Evolutionary conservation across 768 basidiomycete species (phyloP).

Genomic region (Hirschioporus abietinus): DNA sequence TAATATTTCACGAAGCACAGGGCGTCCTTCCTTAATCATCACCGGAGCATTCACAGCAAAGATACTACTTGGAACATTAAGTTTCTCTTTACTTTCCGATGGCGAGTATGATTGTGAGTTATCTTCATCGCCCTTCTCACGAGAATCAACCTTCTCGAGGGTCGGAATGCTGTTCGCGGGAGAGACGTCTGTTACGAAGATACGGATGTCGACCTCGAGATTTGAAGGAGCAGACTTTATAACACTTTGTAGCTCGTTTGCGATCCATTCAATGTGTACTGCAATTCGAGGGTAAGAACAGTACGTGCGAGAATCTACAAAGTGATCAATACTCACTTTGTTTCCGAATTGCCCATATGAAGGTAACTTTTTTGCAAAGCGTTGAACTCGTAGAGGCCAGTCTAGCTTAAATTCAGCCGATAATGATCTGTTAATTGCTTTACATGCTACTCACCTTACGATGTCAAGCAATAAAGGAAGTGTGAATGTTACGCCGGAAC

Average conservation of each 20-base stretch:
- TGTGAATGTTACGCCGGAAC: background rate
- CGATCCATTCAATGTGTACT: background rate
- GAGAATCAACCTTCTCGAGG: conserved; percentile 10
- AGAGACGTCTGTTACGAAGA: conserved; percentile 33
- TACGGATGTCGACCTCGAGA: conserved; percentile 32
- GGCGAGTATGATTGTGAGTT: conserved; percentile 14
- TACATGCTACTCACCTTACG: background rate
- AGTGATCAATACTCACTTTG: background rate
- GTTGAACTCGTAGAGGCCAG: background rate
- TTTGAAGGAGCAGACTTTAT: conserved; percentile 21
- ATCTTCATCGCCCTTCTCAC: conserved; percentile 19
- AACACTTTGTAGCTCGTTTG: background rate
- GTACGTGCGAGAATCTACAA: background rate
- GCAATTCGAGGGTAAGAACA: background rate
- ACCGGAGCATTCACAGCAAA: conserved; percentile 22
- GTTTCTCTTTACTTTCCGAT: conserved; percentile 10
- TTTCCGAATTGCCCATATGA: background rate
- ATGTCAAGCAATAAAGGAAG: background rate
- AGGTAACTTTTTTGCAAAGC: background rate
- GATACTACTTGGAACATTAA: conserved; percentile 12
- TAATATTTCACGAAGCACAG: conserved; percentile 35
- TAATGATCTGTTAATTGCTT: background rate
- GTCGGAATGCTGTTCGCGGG: conserved; percentile 4
- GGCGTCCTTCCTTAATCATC: conserved; percentile 32
- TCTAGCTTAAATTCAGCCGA: background rate